Conservation (phyloP, 2,329 filamentous ascomycete species). For the Aspergillus fijiensis region DNA sequence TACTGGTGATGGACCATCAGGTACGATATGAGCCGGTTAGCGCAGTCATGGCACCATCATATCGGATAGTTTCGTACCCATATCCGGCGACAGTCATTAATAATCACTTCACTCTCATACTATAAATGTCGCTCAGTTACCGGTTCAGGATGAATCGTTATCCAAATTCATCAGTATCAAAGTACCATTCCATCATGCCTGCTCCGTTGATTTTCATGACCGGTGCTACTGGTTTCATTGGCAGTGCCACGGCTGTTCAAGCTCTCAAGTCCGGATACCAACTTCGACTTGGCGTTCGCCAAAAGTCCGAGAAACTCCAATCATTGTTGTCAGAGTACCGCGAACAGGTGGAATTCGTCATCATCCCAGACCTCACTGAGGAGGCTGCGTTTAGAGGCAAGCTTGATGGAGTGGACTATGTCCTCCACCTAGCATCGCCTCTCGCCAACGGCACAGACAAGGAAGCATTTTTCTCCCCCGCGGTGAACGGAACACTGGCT, state of each 20-base stretch:
- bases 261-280: constrained; percentile 24
- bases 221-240: constrained; percentile 28
- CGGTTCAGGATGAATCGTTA: too few species aligned
- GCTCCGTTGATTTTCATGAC: constrained; percentile 26
- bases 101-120: too few species aligned
- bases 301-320: constrained; percentile 15
- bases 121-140: too few species aligned
- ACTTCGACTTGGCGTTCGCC: constrained; percentile 23
- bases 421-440: constrained; percentile 29
- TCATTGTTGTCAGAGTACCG: constrained; percentile 13
- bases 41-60: too few species aligned
- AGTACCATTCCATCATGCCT: constrained; percentile 8
- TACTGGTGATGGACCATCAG: too few species aligned
- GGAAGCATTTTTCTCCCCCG: constrained; percentile 22
- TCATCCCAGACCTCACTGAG: constrained; percentile 20
- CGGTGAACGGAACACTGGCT: constrained; percentile 21
- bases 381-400: constrained; percentile 16
- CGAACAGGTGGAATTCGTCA: constrained; percentile 20
- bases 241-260: constrained; percentile 20
- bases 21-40: too few species aligned
- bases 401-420: constrained; percentile 24
- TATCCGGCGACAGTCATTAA: too few species aligned
- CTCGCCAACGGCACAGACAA: constrained; percentile 19
- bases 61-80: too few species aligned
- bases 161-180: too few species aligned